Conservation (phyloP, 495 filamentous ascomycete species). For the Aspergillus olivimuriae region DNA sequence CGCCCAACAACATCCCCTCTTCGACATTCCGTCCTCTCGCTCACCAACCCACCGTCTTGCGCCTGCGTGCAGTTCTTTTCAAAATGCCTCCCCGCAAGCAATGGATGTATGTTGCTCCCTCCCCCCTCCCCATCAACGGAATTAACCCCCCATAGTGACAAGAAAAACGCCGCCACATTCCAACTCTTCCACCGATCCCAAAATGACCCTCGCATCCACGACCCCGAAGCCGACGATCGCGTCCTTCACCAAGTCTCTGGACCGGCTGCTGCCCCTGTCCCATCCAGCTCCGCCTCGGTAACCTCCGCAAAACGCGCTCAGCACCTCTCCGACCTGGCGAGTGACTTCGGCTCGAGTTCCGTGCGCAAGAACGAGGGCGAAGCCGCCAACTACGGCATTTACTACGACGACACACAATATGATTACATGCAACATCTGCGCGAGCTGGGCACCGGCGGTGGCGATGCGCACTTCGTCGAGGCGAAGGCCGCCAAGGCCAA, state of each 20-base stretch:
- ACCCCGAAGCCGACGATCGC: slow-evolving; percentile 72
- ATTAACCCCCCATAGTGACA: slow-evolving; percentile 57
- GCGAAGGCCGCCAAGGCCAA: slow-evolving; percentile 59
- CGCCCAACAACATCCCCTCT: too few species aligned
- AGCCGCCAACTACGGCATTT: slow-evolving; percentile 89
- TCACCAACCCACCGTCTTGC: not conserved
- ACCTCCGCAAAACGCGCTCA: slow-evolving; percentile 42
- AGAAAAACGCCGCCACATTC: slow-evolving; percentile 88
- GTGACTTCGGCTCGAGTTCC: slow-evolving; percentile 61
- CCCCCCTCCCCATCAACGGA: not conserved
- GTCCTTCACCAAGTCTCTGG: slow-evolving; percentile 55
- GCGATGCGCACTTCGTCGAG: slow-evolving; percentile 68
- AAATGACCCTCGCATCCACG: slow-evolving; percentile 92
- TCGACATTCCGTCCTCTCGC: slow-evolving; percentile 8
- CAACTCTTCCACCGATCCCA: slow-evolving; percentile 91
- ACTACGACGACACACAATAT: slow-evolving; percentile 82
- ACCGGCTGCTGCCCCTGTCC: too few species aligned
- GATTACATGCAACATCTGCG: slow-evolving; percentile 99
- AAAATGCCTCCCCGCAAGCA: slow-evolving; percentile 72
- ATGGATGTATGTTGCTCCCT: slow-evolving; percentile 69
- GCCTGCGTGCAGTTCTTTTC: slow-evolving; percentile 1
- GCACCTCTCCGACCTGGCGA: slow-evolving; percentile 64
- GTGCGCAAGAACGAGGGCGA: slow-evolving; percentile 91
- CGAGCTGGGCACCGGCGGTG: slow-evolving; percentile 62
- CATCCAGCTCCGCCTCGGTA: slow-evolving; percentile 21